phyloP scores from a whole-genome alignment of 768 basidiomycete species.

The Tylopilus rubrobrunneus region DNA sequence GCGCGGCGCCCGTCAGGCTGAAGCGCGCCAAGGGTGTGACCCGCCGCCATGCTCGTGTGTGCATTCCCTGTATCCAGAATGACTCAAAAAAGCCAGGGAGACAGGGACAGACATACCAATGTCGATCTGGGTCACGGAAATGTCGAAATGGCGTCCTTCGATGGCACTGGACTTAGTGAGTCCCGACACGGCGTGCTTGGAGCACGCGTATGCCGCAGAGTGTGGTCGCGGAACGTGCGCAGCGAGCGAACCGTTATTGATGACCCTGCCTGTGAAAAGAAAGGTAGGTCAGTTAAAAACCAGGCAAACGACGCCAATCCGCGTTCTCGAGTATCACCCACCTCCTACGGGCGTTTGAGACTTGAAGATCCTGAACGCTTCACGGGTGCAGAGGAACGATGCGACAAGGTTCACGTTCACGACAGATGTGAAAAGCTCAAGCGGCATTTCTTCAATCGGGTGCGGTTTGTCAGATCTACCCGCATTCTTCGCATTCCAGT shows the following conservation, averaged over 20 bases:
- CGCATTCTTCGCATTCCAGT: slow-evolving; percentile 55
- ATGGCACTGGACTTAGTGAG: slow-evolving; percentile 74
- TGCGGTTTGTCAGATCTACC: slow-evolving; percentile 50
- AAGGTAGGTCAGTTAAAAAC: not conserved
- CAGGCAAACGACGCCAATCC: not conserved
- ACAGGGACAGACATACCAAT: slow-evolving; percentile 47
- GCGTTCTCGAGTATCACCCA: slow-evolving; percentile 17
- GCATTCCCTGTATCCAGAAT: slow-evolving; percentile 55
- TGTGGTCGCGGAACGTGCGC: slow-evolving; percentile 68
- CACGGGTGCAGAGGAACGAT: slow-evolving; percentile 71
- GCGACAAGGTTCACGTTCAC: slow-evolving; percentile 71
- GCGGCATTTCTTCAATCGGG: slow-evolving; percentile 56
- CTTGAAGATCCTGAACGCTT: slow-evolving; percentile 74
- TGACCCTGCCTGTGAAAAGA: slow-evolving; percentile 53
- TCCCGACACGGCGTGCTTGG: slow-evolving; percentile 79
- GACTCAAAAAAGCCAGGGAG: not conserved
- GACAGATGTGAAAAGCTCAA: slow-evolving; percentile 61
- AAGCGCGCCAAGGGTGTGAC: slow-evolving; percentile 46
- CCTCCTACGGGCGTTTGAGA: slow-evolving; percentile 69
- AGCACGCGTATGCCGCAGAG: slow-evolving; percentile 62
- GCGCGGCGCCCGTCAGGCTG: slow-evolving; percentile 64
- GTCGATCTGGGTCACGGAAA: slow-evolving; percentile 79
- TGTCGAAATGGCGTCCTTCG: slow-evolving; percentile 69
- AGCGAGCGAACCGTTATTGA: slow-evolving; percentile 83
- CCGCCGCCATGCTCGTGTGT: slow-evolving; percentile 52